Percentiles rank a stretch among this genome's conserved stretches.
phyloP scores from a whole-genome alignment of 2,329 filamentous ascomycete genomes.

The Pestalotiopsis sp. region DNA sequence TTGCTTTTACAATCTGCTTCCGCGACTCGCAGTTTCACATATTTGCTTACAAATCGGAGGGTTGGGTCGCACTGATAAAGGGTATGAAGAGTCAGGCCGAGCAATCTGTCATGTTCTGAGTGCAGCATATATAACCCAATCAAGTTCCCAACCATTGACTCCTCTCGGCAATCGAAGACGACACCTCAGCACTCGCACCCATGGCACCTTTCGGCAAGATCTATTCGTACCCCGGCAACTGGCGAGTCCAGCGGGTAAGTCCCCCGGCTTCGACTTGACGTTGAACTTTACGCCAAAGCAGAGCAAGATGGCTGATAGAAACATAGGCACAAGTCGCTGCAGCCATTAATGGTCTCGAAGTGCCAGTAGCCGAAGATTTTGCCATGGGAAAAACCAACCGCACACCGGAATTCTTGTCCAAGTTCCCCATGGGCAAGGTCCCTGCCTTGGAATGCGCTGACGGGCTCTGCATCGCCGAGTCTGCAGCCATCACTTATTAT shows the following conservation, averaged over 20 bases:
- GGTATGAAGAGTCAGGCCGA: not conserved
- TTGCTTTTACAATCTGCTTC: not conserved
- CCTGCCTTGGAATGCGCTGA: conserved; percentile 50
- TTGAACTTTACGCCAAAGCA: not conserved
- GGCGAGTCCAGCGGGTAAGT: conserved; percentile 38
- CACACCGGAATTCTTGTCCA: conserved; percentile 47
- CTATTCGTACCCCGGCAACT: conserved; percentile 39
- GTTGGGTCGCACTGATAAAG: not conserved
- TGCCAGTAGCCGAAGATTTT: conserved; percentile 40
- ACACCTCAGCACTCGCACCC: conserved; percentile 13
- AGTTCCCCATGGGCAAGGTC: conserved; percentile 56
- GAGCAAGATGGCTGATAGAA: not conserved
- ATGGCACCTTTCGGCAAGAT: conserved; percentile 45
- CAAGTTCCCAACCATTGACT: not conserved
- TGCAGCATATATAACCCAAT: not conserved
- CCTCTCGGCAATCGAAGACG: not conserved
- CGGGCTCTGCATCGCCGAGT: conserved; percentile 47
- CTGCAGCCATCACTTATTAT: conserved; percentile 49
- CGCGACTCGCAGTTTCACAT: not conserved
- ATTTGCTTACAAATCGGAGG: not conserved
- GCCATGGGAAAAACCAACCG: conserved; percentile 43
- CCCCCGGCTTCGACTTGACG: not conserved
- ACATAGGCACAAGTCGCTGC: conserved; percentile 36
- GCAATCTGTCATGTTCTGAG: not conserved
- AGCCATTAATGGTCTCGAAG: conserved; percentile 40